Conservation (phyloP, 139 green algal species). For the Pleodorina starrii region DNA sequence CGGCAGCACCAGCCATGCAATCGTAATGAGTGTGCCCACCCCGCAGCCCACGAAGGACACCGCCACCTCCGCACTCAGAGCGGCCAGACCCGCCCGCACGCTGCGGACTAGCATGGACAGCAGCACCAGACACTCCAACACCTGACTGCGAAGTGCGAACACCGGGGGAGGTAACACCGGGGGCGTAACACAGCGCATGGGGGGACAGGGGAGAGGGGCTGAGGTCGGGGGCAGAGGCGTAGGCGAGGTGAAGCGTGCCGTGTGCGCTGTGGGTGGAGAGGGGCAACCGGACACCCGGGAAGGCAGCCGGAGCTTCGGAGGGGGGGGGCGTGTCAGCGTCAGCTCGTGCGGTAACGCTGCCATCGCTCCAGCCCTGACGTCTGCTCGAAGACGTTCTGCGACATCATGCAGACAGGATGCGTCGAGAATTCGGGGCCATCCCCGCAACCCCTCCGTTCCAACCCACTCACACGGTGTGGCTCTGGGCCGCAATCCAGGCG, state of each 20-base stretch:
- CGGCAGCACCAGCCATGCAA: constrained; percentile 24
- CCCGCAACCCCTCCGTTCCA: too few species aligned
- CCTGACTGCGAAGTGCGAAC: background rate
- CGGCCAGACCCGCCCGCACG: background rate
- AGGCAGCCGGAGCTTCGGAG: background rate
- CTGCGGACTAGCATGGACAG: background rate
- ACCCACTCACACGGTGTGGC: constrained; percentile 6
- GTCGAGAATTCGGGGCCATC: too few species aligned
- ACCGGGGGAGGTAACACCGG: too few species aligned
- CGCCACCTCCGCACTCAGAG: background rate
- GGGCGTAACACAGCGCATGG: too few species aligned
- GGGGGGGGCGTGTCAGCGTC: too few species aligned
- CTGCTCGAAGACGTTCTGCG: too few species aligned
- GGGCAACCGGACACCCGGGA: background rate
- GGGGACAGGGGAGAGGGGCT: too few species aligned
- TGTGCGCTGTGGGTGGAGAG: too few species aligned
- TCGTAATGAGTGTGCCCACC: background rate
- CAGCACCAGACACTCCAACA: constrained; percentile 20
- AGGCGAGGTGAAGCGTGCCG: too few species aligned
- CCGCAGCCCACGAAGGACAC: background rate
- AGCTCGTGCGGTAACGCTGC: too few species aligned
- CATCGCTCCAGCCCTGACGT: too few species aligned
- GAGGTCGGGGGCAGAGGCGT: too few species aligned
- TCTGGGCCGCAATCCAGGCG: constrained; percentile 5
- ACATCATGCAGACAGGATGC: background rate